Evolutionary conservation across 306 rosid species (phyloP), one percentile per base, ranked within the genome.

Genomic region (Hylodesmum podocarpum): DNA sequence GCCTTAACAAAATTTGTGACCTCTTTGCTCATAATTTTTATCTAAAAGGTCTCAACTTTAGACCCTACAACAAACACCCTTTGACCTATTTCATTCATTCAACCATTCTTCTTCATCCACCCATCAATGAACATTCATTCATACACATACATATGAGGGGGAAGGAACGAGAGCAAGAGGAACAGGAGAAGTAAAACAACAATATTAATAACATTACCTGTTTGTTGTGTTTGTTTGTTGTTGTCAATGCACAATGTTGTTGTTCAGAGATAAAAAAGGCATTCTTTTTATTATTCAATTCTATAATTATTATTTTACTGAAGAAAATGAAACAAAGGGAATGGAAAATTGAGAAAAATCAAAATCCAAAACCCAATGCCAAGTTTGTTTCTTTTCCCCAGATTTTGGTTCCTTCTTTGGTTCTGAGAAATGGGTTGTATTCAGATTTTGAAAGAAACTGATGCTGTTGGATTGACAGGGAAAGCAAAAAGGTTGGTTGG

Each of bases 11-110:
- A 59, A 82, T 82, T 80, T 58, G 41, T 73, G 43, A 73, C 68
- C 65, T 89, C 90, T 83, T 82, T 88, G 96, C 83, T 90, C 97
- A 92, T n/a, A n/a, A n/a, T 92, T 79, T 79, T 90, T 81, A 63
- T 70, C 37, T 5, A 13, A 65, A 29, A 44, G 13, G 59, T 41
- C n/a, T 24, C 47, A 67, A 59, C 58, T 74, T 65, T 77, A 41
- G 63, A 49, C 29, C 46, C 64, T 8, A 34, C 68, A 54, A 54
- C 28, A 55, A 67, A 10, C 67, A 77, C 37, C 64, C 29, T 16
- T 50, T 72, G 36, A 21, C 24, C 44, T 70, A 37, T 63, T 63
- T 27, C 81, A 69, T 66, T n/a, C n/a, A n/a, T n/a, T n/a, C n/a
- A n/a, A n/a, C n/a, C n/a, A n/a, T n/a, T n/a, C 50, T 15, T 15